Percentiles rank a stretch among this genome's conserved stretches.
phyloP scores from a whole-genome alignment of 1,284 basidiomycete genomes.

The Uromyces viciae-fabae region DNA sequence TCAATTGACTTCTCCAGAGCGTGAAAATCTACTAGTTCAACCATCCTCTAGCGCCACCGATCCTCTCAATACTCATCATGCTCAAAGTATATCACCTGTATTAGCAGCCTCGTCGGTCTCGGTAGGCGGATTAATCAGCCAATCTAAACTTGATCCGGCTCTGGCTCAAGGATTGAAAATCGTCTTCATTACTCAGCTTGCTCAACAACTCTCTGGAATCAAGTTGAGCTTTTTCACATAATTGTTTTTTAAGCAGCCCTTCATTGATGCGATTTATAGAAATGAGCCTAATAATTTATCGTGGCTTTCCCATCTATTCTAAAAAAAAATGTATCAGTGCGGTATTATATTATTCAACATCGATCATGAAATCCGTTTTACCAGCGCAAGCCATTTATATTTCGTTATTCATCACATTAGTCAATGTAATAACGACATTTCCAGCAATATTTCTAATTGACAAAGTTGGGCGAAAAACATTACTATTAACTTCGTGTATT shows the following conservation, averaged over 20 bases:
- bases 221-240: conserved; percentile 25
- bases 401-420: conserved; percentile 65
- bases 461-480: conserved; percentile 56
- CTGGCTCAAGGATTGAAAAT: conserved; percentile 18
- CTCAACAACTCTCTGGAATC: conserved; percentile 44
- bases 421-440: conserved; percentile 72
- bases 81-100: no score
- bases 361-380: conserved; percentile 72
- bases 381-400: conserved; percentile 73
- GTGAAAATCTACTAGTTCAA: neutral
- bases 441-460: conserved; percentile 81
- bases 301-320: neutral
- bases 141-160: conserved; percentile 29
- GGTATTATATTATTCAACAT: conserved; percentile 84
- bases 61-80: no score
- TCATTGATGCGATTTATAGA: neutral
- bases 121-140: neutral
- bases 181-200: conserved; percentile 34
- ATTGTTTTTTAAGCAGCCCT: neutral
- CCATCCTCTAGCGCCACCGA: neutral
- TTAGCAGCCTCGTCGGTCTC: no score
- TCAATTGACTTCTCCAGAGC: neutral
- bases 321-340: conserved; percentile 52
- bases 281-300: neutral
- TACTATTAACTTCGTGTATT: conserved; percentile 57